Base-by-base conservation (phyloP, 2,329 filamentous ascomycete species). In the Chaetothyriales sp. region DNA sequence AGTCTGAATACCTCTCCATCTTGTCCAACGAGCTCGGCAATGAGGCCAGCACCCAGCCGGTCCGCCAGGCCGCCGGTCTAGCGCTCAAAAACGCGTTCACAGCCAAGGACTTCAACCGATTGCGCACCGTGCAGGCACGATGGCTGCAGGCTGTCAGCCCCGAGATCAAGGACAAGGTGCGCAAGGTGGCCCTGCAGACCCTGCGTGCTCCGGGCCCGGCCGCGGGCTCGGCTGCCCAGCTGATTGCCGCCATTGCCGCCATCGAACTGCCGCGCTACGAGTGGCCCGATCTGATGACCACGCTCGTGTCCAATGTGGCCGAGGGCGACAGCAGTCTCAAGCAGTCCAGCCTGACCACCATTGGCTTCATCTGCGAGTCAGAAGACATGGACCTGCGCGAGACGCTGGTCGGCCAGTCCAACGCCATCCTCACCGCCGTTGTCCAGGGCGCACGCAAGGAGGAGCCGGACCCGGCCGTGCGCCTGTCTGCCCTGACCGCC, bases 41-140 rank as follows among this genome's bases (percentile, higher is more conserved):
- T 71, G 90, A 96, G 65, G 77, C 79, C 61, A 82, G 84, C 59
- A 77, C 85, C 65, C 78, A 84, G 58, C 79, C 86, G 65, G 92
- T 95, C 66, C 84, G 92, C 76, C 84, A 86, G 61, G 90, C 92
- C 61, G 92, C 92, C 62, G 92, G 89, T 80, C 80, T 98, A 62
- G 90, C 92, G 61, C 76, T 98, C 65, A 98, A 98, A 74, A 98
- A 98, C 77, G 85, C 92, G 63, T 96, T 98, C 74, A 87, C 86
- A 65, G 86, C 89, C 64, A 84, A 92, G 75, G 92, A 98, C 70
- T 83, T 83, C 64, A 74, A 80, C 63, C 84, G 88, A 65, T 81
- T 95, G 71, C 83, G 86, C 65, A 85, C 93, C 67, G 80, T 96
- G 52, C 92, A 96, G 73, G 78, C 81, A 65, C 88, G 93, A 83